These are phyloP conservation scores for Pelargonium fulgidum DNA, from an alignment of 441 rosid species.

Conservation along the genomic window DNA sequence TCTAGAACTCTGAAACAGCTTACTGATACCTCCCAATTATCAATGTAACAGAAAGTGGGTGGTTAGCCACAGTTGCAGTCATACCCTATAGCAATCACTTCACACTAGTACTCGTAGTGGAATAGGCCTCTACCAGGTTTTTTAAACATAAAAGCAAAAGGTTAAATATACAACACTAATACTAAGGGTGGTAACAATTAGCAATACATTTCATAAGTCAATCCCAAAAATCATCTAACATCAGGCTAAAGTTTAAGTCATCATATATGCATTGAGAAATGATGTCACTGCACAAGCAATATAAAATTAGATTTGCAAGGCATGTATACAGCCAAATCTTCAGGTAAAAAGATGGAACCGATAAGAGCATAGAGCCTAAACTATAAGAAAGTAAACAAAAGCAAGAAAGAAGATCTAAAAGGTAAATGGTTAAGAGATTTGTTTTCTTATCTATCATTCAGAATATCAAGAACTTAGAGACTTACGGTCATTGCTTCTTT, in stretches of 20 bases:
- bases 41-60: background rate
- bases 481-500: conserved; percentile 38
- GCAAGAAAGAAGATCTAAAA: background rate
- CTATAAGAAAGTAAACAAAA: background rate
- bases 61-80: background rate
- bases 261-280: background rate
- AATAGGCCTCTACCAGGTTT: background rate
- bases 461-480: conserved; percentile 14
- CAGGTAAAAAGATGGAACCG: background rate
- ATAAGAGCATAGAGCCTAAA: background rate
- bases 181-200: background rate
- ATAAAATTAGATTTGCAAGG: background rate
- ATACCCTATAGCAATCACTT: background rate
- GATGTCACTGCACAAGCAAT: background rate
- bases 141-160: background rate
- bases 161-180: background rate
- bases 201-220: background rate
- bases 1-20: background rate
- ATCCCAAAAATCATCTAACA: background rate
- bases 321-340: background rate
- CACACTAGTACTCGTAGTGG: background rate
- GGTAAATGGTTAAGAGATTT: background rate
- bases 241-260: background rate
- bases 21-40: background rate
- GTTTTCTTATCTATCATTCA: background rate